Base-by-base conservation (phyloP, 805 yeast genomes). In the Ogataea siamensis region DNA sequence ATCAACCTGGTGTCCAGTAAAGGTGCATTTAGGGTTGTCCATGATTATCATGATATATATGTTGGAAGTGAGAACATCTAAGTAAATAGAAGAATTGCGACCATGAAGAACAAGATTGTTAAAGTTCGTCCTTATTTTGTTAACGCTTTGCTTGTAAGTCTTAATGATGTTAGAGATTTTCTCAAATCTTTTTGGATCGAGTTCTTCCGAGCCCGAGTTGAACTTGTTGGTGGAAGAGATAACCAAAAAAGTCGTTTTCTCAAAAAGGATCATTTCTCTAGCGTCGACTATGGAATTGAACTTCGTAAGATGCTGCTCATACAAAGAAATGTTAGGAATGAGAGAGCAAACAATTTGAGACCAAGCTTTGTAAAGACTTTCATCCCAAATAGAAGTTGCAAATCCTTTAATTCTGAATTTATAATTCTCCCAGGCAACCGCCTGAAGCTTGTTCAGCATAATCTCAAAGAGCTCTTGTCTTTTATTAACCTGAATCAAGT, bases 351-450 rank as follows among this genome's bases (percentile, higher is more conserved):
- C 97, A 43, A 93, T 91, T 34, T 81, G 85, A 2, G 96, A 86
- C 99, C 99, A 93, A 1, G 99, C 99, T 60, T 85, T 89, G 60
- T 91, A 93, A 42, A 91, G 68, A 54, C 91, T 80, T 60, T 91
- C 98, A 64, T 91, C 97, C 98, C 98, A 91, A 40, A 91, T 91
- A 1, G 96, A 86, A 0, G 98, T 93, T 5, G 96, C 91, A 57
- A 88, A 91, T 2, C 97, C 97, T 11, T 77, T 74, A 30, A 87
- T 67, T 31, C 76, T 68, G 63, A 87, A 87, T 10, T 58, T 59
- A 37, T 51, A 80, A 13, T 87, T 86, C 37, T 76, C 69, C 25
- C 28, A 45, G 3, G 95, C 82, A 11, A 86, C 83, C 33, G 77
- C 80, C 49, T 80, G 83, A 44, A 93, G 64, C 53, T 83, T 85